Base-by-base conservation (phyloP, 2,329 filamentous ascomycete species). In the Aureobasidium melanogenum region DNA sequence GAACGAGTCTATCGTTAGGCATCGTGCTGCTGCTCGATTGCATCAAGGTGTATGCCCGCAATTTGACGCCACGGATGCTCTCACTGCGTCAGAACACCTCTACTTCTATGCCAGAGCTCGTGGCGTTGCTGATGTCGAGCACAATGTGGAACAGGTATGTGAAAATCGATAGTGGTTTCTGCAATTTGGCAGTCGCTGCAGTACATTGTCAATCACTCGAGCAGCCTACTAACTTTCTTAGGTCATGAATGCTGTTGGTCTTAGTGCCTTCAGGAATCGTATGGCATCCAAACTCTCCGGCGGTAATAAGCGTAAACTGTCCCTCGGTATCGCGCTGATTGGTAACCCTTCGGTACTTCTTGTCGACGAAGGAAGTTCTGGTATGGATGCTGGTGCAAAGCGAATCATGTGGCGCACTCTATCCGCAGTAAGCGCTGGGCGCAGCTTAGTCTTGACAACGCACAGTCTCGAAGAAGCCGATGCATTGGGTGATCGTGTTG, bases 401-500 rank as follows among this genome's bases (percentile, higher is more conserved):
- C 84, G 93, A 44, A 83, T 95, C 66, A 96, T 97, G 89, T 97
- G 93, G 93, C 84, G 84, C 61, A 96, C 91, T 0, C 79, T 97
- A 0, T 83, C 84, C 3, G 82, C 85, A 1, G 86, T 92, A 3
- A 86, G 88, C 0, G 82, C 85, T 0, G 91, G 91, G 0, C 83
- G 92, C n/a, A 89, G 87, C 0, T 84, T 97, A 17, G 79, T 97
- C 1, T 81, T 97, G 19, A 97, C 93, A 0, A 97, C 93, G 0
- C 93, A 97, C 73, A 89, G 85, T 52, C 96, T 97, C 91, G 92
- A 97, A 72, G 93, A 97, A 75, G 93, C 92, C 0, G 91, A 96
- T 69, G 91, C 91, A 0, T 80, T 97, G 2, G 92, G 92, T 0
- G 85, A 85, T 32, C 82, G 91, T 1, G 91, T 88, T 0, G 93